Conservation (phyloP, 345 rosid species). For the Adansonia digitata region DNA sequence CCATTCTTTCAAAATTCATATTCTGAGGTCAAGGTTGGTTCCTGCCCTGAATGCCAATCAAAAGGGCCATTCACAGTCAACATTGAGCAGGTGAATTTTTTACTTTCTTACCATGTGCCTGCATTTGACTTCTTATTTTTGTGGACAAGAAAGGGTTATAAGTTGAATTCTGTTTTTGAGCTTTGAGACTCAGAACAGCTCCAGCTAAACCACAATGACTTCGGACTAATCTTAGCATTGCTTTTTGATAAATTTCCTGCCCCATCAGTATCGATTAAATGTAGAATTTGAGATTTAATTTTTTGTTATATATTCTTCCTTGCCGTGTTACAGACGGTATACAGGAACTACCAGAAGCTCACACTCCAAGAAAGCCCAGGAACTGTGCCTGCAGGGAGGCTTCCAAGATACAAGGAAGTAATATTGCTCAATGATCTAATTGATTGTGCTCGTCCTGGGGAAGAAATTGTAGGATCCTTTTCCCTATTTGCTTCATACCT, state of each 20-base stretch:
- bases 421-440: constrained; percentile 87
- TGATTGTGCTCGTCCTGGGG: constrained; percentile 97
- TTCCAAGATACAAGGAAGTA: constrained; percentile 98
- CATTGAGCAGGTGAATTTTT: constrained; percentile 68
- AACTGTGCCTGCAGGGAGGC: constrained; percentile 98
- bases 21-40: constrained; percentile 98
- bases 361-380: constrained; percentile 99
- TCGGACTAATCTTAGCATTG: not conserved
- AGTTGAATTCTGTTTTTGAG: not conserved
- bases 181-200: not conserved
- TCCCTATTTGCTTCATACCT: constrained; percentile 5
- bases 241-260: not conserved
- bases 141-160: not conserved
- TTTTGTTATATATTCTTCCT: not conserved
- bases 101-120: not conserved
- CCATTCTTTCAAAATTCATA: constrained; percentile 97
- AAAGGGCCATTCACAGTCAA: constrained; percentile 96
- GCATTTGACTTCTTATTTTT: constrained; percentile 1
- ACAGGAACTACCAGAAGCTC: constrained; percentile 95
- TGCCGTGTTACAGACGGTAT: constrained; percentile 66
- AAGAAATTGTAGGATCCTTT: constrained; percentile 67
- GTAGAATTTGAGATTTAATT: not conserved
- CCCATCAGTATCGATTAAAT: not conserved
- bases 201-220: not conserved
- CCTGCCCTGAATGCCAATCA: constrained; percentile 98